A percentile compares a stretch with the other conserved stretches of the same genome.
Conservation (phyloP, 352 stramenopile genomes). For the Phytopythium helicoides region DNA sequence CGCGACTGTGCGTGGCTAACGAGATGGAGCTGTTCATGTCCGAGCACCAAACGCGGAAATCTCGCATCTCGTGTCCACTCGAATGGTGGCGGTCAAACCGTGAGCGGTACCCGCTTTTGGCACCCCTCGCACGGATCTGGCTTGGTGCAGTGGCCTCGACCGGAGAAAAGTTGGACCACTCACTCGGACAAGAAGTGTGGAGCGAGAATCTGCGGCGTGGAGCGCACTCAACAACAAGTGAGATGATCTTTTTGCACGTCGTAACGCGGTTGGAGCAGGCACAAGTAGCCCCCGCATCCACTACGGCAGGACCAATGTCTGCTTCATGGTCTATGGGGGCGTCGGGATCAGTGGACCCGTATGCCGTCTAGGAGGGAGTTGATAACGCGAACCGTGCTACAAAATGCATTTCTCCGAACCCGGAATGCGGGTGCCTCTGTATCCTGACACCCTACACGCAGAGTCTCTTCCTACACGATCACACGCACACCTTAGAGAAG, state of each 20-base stretch:
- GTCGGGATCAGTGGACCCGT: neutral
- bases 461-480: too few relatives aligned
- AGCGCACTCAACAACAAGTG: slow-evolving; percentile 5
- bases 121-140: slow-evolving; percentile 36
- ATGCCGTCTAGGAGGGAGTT: too few relatives aligned
- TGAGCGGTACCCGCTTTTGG: slow-evolving; percentile 40
- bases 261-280: neutral
- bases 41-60: slow-evolving; percentile 44
- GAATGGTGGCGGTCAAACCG: slow-evolving; percentile 44
- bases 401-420: too few relatives aligned
- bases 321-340: neutral
- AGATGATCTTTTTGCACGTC: slow-evolving; percentile 23
- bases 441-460: too few relatives aligned
- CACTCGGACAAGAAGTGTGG: slow-evolving; percentile 10
- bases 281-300: neutral
- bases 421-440: too few relatives aligned
- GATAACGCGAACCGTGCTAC: too few relatives aligned
- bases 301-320: neutral
- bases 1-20: slow-evolving; percentile 27
- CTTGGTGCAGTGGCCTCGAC: slow-evolving; percentile 22
- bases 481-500: slow-evolving; percentile 40
- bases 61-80: slow-evolving; percentile 34
- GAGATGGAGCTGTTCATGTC: slow-evolving; percentile 38
- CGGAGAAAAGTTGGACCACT: neutral
- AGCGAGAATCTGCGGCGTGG: slow-evolving; percentile 1